Percentiles rank a stretch among this genome's conserved stretches.
Evolutionary conservation across 768 basidiomycete species (phyloP).

Genomic region (Coprinopsis strossmayeri): DNA sequence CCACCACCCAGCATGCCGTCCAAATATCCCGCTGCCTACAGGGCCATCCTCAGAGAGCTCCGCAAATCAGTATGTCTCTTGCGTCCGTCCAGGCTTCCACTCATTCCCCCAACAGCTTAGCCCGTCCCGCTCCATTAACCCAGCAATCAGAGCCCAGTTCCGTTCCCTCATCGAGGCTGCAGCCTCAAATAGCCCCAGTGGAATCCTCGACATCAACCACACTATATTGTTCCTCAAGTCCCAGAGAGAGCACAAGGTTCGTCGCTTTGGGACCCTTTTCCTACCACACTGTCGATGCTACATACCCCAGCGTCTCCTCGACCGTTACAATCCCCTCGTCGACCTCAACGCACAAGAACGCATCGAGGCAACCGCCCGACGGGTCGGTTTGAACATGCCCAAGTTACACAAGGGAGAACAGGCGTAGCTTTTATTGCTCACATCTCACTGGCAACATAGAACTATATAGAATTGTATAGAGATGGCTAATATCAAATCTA

Average conservation of each 20-base stretch:
- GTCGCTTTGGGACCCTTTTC: not conserved
- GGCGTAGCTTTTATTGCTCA: too few relatives aligned
- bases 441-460: too few relatives aligned
- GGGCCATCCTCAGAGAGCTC: constrained; percentile 48
- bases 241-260: constrained; percentile 74
- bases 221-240: constrained; percentile 62
- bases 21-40: constrained; percentile 34
- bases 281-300: not conserved
- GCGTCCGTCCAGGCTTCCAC: not conserved
- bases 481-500: not conserved
- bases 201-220: constrained; percentile 57
- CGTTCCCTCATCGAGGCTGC: constrained; percentile 52
- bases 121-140: constrained; percentile 34
- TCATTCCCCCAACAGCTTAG: constrained; percentile 15
- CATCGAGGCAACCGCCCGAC: constrained; percentile 74
- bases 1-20: constrained; percentile 26
- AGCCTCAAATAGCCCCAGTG: too few relatives aligned
- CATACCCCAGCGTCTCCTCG: constrained; percentile 56
- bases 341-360: constrained; percentile 78
- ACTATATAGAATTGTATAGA: too few relatives aligned
- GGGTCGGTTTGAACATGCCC: constrained; percentile 88
- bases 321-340: constrained; percentile 81
- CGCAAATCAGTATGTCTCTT: constrained; percentile 39
- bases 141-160: constrained; percentile 39
- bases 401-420: constrained; percentile 25